A percentile compares a stretch with the other conserved stretches of the same genome.
Evolutionary conservation across 345 rosid species (phyloP).

Genomic region (Laguncularia racemosa): DNA sequence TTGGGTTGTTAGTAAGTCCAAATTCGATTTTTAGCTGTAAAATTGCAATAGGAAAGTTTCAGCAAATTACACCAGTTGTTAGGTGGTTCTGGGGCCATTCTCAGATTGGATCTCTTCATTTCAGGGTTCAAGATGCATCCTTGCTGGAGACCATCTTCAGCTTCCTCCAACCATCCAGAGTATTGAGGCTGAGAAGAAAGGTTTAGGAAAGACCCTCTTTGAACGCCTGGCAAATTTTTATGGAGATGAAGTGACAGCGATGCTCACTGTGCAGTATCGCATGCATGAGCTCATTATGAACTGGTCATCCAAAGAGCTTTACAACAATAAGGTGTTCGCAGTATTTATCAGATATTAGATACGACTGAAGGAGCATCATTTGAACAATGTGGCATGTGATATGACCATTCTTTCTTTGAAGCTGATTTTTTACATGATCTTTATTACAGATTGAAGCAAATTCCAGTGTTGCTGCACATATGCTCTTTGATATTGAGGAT

Average conservation of each 20-base stretch:
- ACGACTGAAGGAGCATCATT: neutral
- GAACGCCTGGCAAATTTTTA: constrained; percentile 79
- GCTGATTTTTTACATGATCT: too few species aligned
- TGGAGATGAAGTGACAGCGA: constrained; percentile 69
- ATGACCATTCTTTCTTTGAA: neutral
- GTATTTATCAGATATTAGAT: neutral
- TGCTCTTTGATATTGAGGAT: constrained; percentile 75
- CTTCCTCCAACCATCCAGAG: constrained; percentile 96
- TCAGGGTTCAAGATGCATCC: constrained; percentile 87
- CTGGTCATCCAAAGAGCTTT: constrained; percentile 94
- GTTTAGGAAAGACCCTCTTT: constrained; percentile 89
- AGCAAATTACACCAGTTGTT: too few species aligned
- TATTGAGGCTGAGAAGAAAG: constrained; percentile 90
- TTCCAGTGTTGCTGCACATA: constrained; percentile 77
- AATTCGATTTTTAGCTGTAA: too few species aligned
- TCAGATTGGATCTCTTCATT: constrained; percentile 2
- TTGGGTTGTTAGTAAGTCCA: too few species aligned
- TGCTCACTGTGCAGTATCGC: constrained; percentile 96
- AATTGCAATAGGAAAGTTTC: too few species aligned
- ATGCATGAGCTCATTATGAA: constrained; percentile 97
- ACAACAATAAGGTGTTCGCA: constrained; percentile 50
- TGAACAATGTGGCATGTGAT: neutral
- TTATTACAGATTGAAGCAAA: constrained; percentile 61
- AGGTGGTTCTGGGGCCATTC: neutral
- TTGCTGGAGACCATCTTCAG: constrained; percentile 95